A percentile compares a stretch with the other conserved stretches of the same genome.
These are phyloP conservation scores for Xylariaceae sp. DNA, from an alignment of 2,329 filamentous ascomycete genomes.

Conservation along the genomic window DNA sequence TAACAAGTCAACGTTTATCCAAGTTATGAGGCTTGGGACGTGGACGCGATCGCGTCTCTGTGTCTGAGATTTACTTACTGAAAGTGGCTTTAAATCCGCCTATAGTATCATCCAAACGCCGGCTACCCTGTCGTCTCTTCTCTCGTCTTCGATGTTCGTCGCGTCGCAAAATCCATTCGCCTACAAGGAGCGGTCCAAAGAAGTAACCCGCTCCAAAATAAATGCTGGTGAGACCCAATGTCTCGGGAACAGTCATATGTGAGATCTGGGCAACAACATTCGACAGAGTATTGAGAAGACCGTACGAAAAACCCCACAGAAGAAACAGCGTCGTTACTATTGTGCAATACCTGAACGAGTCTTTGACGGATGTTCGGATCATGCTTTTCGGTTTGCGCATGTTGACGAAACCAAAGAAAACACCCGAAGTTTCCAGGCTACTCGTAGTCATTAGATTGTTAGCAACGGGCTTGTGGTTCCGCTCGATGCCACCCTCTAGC, in stretches of 20 bases:
- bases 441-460: slow-evolving; percentile 32
- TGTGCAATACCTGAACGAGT: slow-evolving; percentile 66
- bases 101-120: slow-evolving; percentile 35
- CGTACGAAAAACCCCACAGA: slow-evolving; percentile 87
- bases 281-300: slow-evolving; percentile 77
- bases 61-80: slow-evolving; percentile 32
- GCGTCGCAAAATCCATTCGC: slow-evolving; percentile 62
- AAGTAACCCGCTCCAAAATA: slow-evolving; percentile 69
- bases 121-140: slow-evolving; percentile 33
- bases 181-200: slow-evolving; percentile 62
- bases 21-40: not conserved
- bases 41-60: not conserved
- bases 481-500: slow-evolving; percentile 15
- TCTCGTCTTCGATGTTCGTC: slow-evolving; percentile 54
- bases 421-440: slow-evolving; percentile 37
- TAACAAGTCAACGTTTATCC: slow-evolving; percentile 7
- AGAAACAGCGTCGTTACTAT: slow-evolving; percentile 79
- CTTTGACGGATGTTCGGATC: slow-evolving; percentile 55
- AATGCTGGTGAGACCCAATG: slow-evolving; percentile 60
- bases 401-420: slow-evolving; percentile 74
- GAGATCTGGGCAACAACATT: slow-evolving; percentile 59
- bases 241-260: slow-evolving; percentile 55
- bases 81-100: slow-evolving; percentile 76
- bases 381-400: slow-evolving; percentile 65
- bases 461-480: slow-evolving; percentile 30